phyloP scores from a whole-genome alignment of 2,329 filamentous ascomycete genomes.

The Zopfia rhizophila region DNA sequence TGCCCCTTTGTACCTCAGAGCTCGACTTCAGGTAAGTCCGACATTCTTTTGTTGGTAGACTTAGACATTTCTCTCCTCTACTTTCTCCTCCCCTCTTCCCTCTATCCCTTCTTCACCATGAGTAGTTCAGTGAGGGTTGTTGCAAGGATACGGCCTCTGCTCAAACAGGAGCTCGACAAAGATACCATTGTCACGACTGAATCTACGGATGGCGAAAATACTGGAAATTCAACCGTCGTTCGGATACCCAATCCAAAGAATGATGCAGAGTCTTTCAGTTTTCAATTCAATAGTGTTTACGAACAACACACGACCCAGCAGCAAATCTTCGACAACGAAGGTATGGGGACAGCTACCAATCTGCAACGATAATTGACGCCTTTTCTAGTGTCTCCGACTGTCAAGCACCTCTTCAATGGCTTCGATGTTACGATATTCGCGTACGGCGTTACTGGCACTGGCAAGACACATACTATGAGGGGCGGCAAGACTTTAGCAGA shows the following conservation, averaged over 20 bases:
- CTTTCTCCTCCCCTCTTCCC: slow-evolving; percentile 20
- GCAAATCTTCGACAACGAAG: slow-evolving; percentile 87
- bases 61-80: slow-evolving; percentile 30
- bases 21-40: slow-evolving; percentile 43
- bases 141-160: slow-evolving; percentile 86
- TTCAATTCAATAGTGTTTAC: slow-evolving; percentile 94
- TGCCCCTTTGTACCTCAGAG: slow-evolving; percentile 31
- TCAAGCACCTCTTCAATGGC: slow-evolving; percentile 92
- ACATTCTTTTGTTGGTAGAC: slow-evolving; percentile 46
- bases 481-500: slow-evolving; percentile 88
- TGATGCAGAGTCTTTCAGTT: slow-evolving; percentile 88
- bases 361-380: slow-evolving; percentile 24
- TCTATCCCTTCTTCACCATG: slow-evolving; percentile 36
- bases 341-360: slow-evolving; percentile 59
- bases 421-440: slow-evolving; percentile 91
- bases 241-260: slow-evolving; percentile 96
- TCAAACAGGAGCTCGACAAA: slow-evolving; percentile 85
- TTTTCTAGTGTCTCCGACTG: slow-evolving; percentile 78
- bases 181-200: slow-evolving; percentile 82
- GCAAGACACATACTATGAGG: slow-evolving; percentile 96
- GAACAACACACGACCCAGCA: slow-evolving; percentile 83
- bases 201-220: slow-evolving; percentile 50
- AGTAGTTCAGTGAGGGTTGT: slow-evolving; percentile 90
- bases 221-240: slow-evolving; percentile 70
- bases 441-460: slow-evolving; percentile 91